Percentiles rank a stretch among this genome's conserved stretches.
Evolutionary conservation across 805 yeast species (phyloP).

Genomic region (Pichia exigua): DNA sequence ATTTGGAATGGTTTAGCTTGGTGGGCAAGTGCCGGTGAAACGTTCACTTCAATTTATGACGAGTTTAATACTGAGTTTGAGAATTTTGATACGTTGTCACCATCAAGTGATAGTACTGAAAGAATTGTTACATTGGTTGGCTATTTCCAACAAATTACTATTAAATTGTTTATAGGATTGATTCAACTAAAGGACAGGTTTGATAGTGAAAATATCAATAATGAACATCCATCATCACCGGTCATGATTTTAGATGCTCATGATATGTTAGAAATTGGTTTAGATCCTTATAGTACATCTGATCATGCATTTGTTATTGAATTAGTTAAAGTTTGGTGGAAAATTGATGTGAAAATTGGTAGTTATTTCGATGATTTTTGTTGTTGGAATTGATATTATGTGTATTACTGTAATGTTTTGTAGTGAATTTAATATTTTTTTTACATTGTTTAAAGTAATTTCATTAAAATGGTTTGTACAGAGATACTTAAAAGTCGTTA

Average conservation of each 20-base stretch:
- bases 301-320: conserved; percentile 39
- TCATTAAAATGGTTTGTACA: neutral
- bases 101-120: conserved; percentile 18
- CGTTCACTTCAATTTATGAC: conserved; percentile 32
- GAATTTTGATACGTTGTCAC: conserved; percentile 16
- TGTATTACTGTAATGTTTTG: neutral
- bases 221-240: neutral
- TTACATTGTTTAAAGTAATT: neutral
- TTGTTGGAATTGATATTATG: conserved; percentile 10
- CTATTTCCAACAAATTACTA: conserved; percentile 43
- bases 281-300: conserved; percentile 42
- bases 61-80: conserved; percentile 33
- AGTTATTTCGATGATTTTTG: conserved; percentile 29
- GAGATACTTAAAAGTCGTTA: neutral
- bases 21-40: conserved; percentile 86
- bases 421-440: neutral
- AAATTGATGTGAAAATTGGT: conserved; percentile 34
- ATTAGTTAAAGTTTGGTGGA: conserved; percentile 42
- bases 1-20: conserved; percentile 67
- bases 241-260: conserved; percentile 14
- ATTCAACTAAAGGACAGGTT: conserved; percentile 28
- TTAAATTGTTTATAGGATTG: conserved; percentile 33
- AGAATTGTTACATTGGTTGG: conserved; percentile 33
- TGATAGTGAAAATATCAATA: conserved; percentile 19
- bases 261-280: conserved; percentile 50